Percentiles rank a stretch among this genome's conserved stretches.
phyloP scores from a whole-genome alignment of 345 rosid species.

The Lepidium africanum region DNA sequence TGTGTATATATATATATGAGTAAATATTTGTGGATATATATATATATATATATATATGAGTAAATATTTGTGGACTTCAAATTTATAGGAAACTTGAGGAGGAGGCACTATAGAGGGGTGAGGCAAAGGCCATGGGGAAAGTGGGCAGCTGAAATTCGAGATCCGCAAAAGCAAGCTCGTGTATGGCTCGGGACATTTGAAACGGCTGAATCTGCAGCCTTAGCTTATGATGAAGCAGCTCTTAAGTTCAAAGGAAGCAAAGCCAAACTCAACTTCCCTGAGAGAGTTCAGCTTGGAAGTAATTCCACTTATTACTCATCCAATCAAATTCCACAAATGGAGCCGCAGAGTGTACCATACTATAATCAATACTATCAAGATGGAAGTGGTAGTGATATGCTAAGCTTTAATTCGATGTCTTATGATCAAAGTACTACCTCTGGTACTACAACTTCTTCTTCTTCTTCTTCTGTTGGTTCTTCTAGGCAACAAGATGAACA shows the following conservation, averaged over 20 bases:
- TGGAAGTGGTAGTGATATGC: slow-evolving; percentile 10
- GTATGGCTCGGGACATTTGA: slow-evolving; percentile 75
- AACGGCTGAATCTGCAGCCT: slow-evolving; percentile 70
- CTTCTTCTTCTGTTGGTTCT: slow-evolving; percentile 30
- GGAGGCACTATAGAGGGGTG: slow-evolving; percentile 54
- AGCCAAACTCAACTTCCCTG: slow-evolving; percentile 75
- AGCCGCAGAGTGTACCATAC: slow-evolving; percentile 1
- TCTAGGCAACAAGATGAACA: slow-evolving; percentile 30
- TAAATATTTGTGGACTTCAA: background rate
- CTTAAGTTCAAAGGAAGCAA: slow-evolving; percentile 73
- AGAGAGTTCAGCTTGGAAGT: slow-evolving; percentile 44
- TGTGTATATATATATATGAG: background rate
- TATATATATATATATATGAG: too few relatives aligned
- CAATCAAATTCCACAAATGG: slow-evolving; percentile 2
- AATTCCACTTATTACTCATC: slow-evolving; percentile 15
- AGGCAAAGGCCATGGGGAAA: slow-evolving; percentile 69
- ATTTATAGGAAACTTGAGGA: slow-evolving; percentile 26
- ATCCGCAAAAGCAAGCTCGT: slow-evolving; percentile 54
- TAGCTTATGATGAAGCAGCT: slow-evolving; percentile 78
- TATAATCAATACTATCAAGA: slow-evolving; percentile 25
- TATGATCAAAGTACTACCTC: slow-evolving; percentile 18
- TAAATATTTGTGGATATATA: background rate
- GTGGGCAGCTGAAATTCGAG: slow-evolving; percentile 60
- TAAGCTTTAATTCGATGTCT: slow-evolving; percentile 12
- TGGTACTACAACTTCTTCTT: slow-evolving; percentile 21